These are phyloP conservation scores for Stygiomarasmius scandens DNA, from an alignment of 1,284 basidiomycete species.

Conservation along the genomic window DNA sequence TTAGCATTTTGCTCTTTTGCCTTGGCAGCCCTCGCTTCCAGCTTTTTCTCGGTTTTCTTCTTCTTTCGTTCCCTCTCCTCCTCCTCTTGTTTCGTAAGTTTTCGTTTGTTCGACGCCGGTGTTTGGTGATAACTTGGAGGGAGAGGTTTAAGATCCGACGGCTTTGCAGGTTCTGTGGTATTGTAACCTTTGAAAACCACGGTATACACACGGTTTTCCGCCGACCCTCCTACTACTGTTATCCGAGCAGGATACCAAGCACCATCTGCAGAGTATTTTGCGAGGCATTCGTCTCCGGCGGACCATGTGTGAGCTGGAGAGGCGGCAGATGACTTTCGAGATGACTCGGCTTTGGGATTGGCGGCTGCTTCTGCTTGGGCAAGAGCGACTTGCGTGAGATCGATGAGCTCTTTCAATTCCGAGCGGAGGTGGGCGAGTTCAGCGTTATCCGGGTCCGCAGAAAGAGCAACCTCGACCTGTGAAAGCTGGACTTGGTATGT, in stretches of 20 bases:
- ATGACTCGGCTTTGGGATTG: conserved; percentile 59
- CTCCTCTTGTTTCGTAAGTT: conserved; percentile 79
- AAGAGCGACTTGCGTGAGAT: conserved; percentile 79
- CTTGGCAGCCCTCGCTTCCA: conserved; percentile 84
- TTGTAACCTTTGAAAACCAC: conserved; percentile 96
- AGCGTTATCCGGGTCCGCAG: conserved; percentile 79
- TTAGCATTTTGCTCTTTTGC: conserved; percentile 89
- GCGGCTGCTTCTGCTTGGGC: conserved; percentile 60
- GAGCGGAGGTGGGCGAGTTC: conserved; percentile 78
- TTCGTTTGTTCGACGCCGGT: conserved; percentile 65
- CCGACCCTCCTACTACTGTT: conserved; percentile 84
- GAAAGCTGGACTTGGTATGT: conserved; percentile 88
- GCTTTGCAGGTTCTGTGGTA: conserved; percentile 87
- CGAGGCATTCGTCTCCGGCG: conserved; percentile 92
- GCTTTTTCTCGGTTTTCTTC: conserved; percentile 96
- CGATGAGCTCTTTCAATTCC: conserved; percentile 90
- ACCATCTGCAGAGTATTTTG: conserved; percentile 89
- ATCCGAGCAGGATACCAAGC: conserved; percentile 92
- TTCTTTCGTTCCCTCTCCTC: conserved; percentile 92
- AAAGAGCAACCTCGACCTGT: conserved; percentile 87
- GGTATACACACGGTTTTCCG: conserved; percentile 86
- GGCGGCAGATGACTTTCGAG: conserved; percentile 54
- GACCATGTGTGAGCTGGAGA: conserved; percentile 59
- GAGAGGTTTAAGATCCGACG: conserved; percentile 71
- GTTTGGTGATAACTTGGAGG: conserved; percentile 54